These are phyloP conservation scores for Russula earlei DNA, from an alignment of 768 basidiomycete genomes.

Conservation along the genomic window DNA sequence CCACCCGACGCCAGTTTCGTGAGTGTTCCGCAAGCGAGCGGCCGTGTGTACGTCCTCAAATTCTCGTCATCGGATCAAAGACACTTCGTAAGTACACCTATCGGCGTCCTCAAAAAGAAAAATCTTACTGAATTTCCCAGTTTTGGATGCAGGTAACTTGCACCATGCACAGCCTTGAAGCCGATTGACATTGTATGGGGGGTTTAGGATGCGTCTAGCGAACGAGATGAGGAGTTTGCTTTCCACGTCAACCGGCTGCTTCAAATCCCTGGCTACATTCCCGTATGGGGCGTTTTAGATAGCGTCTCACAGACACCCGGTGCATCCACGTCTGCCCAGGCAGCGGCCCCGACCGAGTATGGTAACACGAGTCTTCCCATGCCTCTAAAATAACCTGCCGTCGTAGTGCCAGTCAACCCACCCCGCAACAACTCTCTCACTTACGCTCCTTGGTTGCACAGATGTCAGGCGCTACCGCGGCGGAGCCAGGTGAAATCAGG, in stretches of 20 bases:
- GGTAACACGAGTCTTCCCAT: background rate
- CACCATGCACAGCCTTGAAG: background rate
- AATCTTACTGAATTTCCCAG: constrained; percentile 29
- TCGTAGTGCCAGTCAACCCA: constrained; percentile 23
- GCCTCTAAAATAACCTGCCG: background rate
- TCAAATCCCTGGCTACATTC: constrained; percentile 51
- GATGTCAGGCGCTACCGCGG: constrained; percentile 30
- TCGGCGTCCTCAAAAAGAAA: background rate
- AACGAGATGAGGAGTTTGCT: constrained; percentile 64
- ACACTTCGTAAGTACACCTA: constrained; percentile 60
- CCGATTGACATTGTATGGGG: background rate
- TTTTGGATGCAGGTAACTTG: constrained; percentile 77
- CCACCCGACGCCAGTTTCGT: constrained; percentile 77
- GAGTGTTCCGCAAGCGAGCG: constrained; percentile 60
- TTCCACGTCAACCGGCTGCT: constrained; percentile 63
- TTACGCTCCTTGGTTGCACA: constrained; percentile 42
- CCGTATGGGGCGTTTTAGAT: constrained; percentile 42
- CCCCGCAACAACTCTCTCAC: constrained; percentile 59
- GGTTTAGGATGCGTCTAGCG: constrained; percentile 53
- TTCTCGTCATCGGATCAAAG: constrained; percentile 85
- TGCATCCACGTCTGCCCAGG: constrained; percentile 38
- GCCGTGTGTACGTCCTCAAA: constrained; percentile 79
- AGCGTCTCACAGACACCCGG: constrained; percentile 29
- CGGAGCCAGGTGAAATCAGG: constrained; percentile 28
- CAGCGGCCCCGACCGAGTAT: constrained; percentile 15